A percentile compares a stretch with the other conserved stretches of the same genome.
Conservation (phyloP, 305 asterid species). For the Fraxinus velutina region DNA sequence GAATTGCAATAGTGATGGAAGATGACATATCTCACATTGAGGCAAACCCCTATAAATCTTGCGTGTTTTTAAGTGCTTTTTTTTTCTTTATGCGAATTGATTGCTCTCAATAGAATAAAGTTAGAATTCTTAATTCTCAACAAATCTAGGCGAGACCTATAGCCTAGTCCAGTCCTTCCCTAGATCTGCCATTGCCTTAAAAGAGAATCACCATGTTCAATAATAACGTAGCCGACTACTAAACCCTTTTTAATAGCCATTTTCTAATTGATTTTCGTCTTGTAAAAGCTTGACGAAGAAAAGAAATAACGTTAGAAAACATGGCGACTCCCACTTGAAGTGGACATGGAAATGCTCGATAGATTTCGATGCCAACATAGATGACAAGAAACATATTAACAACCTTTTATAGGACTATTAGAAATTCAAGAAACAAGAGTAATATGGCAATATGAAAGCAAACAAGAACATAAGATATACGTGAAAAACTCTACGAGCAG, state of each 20-base stretch:
- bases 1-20: background rate
- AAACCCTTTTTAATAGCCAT: background rate
- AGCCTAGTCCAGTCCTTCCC: background rate
- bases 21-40: no score
- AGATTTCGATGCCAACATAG: background rate
- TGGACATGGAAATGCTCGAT: background rate
- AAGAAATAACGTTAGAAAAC: background rate
- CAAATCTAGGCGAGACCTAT: background rate
- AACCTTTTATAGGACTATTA: background rate
- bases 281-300: background rate
- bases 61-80: background rate
- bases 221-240: background rate
- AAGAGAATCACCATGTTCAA: background rate
- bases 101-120: background rate
- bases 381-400: background rate
- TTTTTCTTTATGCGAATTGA: background rate
- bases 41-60: background rate
- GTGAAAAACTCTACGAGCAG: background rate
- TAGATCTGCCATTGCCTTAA: background rate
- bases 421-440: background rate
- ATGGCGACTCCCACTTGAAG: background rate
- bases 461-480: background rate
- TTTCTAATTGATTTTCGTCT: background rate
- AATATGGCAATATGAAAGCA: background rate
- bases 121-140: background rate